Conservation (phyloP, 805 yeast genomes). For the Henningerozyma blattae region DNA sequence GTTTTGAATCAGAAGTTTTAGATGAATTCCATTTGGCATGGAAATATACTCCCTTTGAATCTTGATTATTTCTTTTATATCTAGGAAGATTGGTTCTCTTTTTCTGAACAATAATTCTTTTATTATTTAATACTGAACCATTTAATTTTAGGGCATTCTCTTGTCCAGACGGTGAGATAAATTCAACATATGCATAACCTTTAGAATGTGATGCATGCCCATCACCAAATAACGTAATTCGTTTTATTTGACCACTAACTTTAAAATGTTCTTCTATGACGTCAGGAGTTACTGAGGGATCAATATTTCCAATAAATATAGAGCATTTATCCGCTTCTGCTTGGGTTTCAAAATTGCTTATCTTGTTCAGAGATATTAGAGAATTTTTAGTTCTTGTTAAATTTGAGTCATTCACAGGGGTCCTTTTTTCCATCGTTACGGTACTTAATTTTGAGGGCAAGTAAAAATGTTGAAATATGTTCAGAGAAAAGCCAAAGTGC, state of each 20-base stretch:
- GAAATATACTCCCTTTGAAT: background rate
- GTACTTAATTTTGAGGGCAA: too few species aligned
- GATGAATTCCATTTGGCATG: background rate
- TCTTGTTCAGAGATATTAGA: too few species aligned
- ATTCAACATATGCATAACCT: slow-evolving; percentile 58
- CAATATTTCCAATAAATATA: slow-evolving; percentile 41
- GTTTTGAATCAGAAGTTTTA: too few species aligned
- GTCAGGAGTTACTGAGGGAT: slow-evolving; percentile 37
- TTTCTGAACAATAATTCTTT: slow-evolving; percentile 34
- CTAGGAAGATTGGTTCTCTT: slow-evolving; percentile 49
- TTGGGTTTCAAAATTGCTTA: too few species aligned
- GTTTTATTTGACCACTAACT: slow-evolving; percentile 33
- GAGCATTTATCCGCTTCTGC: slow-evolving; percentile 41
- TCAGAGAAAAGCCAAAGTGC: too few species aligned
- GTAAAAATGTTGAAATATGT: too few species aligned
- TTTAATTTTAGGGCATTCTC: slow-evolving; percentile 34
- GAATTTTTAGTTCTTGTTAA: too few species aligned
- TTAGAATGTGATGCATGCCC: slow-evolving; percentile 34
- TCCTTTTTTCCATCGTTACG: too few species aligned
- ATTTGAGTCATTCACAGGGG: too few species aligned
- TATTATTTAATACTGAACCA: slow-evolving; percentile 33
- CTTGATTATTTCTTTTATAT: slow-evolving; percentile 11
- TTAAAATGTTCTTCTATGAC: slow-evolving; percentile 37
- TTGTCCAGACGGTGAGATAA: slow-evolving; percentile 32
- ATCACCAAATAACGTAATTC: slow-evolving; percentile 37